Evolutionary conservation across 805 yeast species (phyloP), one percentile per base, ranked within the genome.

Genomic region (Candida silvicultrix): DNA sequence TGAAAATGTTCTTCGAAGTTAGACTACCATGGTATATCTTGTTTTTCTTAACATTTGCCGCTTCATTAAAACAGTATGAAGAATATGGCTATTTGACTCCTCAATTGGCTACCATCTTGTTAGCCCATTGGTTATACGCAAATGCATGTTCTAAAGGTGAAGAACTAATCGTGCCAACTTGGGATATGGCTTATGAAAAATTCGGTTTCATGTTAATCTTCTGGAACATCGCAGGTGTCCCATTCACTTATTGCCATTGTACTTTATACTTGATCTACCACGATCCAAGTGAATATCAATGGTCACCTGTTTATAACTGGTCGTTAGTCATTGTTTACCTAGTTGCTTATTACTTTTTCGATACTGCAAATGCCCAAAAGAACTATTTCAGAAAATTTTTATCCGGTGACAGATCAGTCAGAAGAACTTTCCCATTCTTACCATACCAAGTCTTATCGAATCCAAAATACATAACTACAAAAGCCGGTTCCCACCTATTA

Each of bases 121-220:
- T 85, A 49, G 97, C 96, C 14, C 95, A 92, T 65, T 94, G 95
- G 86, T 71, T 89, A 42, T 94, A 94, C 62, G 96, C 96, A 50
- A 92, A 94, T 62, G 97, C 97, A 3, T 92, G 98, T 68, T 83
- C 96, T 47, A 94, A 94, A 69, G 99, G 98, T 57, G 99, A 94
- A 69, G 98, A 94, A 65, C 73, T 92, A 58, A 94, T 94, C 64
- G 96, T 90, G 51, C 96, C 98, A 57, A 86, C 96, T 18, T 94
- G 99, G 98, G 99, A 94, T 67, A 92, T 94, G 97, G 97, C 96
- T 29, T 94, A 94, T 67, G 99, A 94, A 67, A 94, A 94, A 70
- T 94, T 94, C 59, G 99, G 99, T n/a, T 94, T 94, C 74, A 90
- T 94, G 98, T 78, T 94, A 54, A 81, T 90, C 57, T 94, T 94